phyloP scores from a whole-genome alignment of 176 grass and related monocot species.

The Oryza australiensis region DNA sequence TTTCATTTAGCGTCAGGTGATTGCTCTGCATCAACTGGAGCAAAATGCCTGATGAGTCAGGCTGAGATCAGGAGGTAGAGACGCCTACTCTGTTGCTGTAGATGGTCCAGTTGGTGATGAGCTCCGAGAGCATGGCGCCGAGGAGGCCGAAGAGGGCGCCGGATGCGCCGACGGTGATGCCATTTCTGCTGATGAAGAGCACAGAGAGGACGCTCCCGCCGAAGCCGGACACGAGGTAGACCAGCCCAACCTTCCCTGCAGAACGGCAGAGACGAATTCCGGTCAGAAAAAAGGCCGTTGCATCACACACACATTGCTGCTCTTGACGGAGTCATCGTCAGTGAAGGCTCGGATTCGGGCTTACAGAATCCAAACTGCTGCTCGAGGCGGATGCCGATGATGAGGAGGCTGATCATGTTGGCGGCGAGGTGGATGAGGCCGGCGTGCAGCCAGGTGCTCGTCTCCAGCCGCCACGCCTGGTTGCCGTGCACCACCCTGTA shows the following conservation, averaged over 20 bases:
- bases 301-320: not conserved
- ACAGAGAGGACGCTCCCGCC: slow-evolving; percentile 81
- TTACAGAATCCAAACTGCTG: slow-evolving; percentile 95
- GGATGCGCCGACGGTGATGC: slow-evolving; percentile 77
- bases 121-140: slow-evolving; percentile 79
- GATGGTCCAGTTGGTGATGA: slow-evolving; percentile 86
- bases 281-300: not conserved
- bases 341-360: not conserved
- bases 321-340: not conserved
- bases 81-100: slow-evolving; percentile 66
- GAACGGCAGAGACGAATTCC: not conserved
- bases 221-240: slow-evolving; percentile 84
- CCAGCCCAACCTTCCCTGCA: slow-evolving; percentile 63
- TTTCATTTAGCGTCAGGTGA: not conserved
- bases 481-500: slow-evolving; percentile 57
- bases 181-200: slow-evolving; percentile 71
- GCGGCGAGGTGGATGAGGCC: slow-evolving; percentile 79
- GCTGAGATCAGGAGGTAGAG: not conserved
- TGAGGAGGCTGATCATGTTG: slow-evolving; percentile 81
- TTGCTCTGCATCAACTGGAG: not conserved
- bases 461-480: slow-evolving; percentile 79
- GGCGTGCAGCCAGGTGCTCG: slow-evolving; percentile 76
- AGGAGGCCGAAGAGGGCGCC: slow-evolving; percentile 92
- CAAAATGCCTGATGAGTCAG: not conserved
- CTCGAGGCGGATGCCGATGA: slow-evolving; percentile 83